Evolutionary conservation across 768 basidiomycete species (phyloP).

Genomic region (Mycena rosella): DNA sequence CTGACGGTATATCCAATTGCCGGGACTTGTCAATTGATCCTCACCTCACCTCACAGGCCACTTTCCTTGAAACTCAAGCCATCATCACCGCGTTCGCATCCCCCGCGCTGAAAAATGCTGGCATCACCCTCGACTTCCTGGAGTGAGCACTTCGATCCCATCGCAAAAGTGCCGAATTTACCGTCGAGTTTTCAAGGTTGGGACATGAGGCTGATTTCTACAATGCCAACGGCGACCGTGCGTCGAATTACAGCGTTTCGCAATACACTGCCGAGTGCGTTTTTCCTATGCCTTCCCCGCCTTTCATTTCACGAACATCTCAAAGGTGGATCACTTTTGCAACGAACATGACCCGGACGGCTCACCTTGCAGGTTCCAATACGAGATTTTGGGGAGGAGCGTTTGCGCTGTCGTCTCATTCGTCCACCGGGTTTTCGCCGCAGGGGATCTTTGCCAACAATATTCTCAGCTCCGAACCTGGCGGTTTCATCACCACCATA

Average conservation of each 20-base stretch:
- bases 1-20: too few relatives aligned
- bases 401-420: too few relatives aligned
- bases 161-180: too few relatives aligned
- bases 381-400: too few relatives aligned
- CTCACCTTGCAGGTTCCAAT: too few relatives aligned
- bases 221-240: constrained; percentile 62
- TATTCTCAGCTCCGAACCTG: constrained; percentile 61
- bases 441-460: too few relatives aligned
- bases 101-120: constrained; percentile 50
- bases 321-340: constrained; percentile 68
- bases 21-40: too few relatives aligned
- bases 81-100: constrained; percentile 63
- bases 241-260: constrained; percentile 51
- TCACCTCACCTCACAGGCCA: constrained; percentile 46
- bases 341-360: constrained; percentile 56
- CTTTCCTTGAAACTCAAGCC: constrained; percentile 60
- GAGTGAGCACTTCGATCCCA: too few relatives aligned
- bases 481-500: constrained; percentile 67
- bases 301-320: not conserved
- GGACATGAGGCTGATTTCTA: too few relatives aligned
- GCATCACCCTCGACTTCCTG: constrained; percentile 62
- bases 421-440: too few relatives aligned
- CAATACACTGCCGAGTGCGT: constrained; percentile 66
- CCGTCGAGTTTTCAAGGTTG: too few relatives aligned
- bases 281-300: constrained; percentile 1